phyloP scores from a whole-genome alignment of 192 early-diverging fungal genomes.

The Lunasporangiospora selenospora region DNA sequence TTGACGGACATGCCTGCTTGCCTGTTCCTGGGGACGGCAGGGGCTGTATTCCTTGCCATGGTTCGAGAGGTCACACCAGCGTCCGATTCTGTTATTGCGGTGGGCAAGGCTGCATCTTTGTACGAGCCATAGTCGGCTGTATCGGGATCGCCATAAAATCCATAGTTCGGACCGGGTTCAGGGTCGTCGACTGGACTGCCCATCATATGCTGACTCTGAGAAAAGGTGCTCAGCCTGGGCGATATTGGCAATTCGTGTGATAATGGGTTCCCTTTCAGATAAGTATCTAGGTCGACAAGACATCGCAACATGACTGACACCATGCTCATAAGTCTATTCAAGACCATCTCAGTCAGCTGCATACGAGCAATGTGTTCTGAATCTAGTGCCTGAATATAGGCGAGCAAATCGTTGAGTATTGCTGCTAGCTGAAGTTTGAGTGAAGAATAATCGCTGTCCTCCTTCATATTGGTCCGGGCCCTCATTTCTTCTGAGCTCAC shows the following conservation, averaged over 20 bases:
- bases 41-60: conserved; percentile 16
- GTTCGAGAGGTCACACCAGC: too few relatives aligned
- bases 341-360: not conserved
- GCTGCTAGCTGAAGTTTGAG: conserved; percentile 15
- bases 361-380: not conserved
- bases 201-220: too few relatives aligned
- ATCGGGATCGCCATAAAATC: too few relatives aligned
- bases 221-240: too few relatives aligned
- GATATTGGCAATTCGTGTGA: too few relatives aligned
- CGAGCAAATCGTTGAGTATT: conserved; percentile 12
- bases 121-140: too few relatives aligned
- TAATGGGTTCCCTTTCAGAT: too few relatives aligned
- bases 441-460: conserved; percentile 7
- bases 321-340: conserved; percentile 18
- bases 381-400: conserved; percentile 16
- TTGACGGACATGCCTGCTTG: not conserved
- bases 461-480: conserved; percentile 17
- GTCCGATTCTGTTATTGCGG: too few relatives aligned
- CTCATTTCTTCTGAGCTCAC: conserved; percentile 29
- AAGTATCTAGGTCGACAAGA: conserved; percentile 30
- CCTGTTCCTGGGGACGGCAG: not conserved
- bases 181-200: conserved; percentile 8
- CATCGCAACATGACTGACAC: conserved; percentile 11
- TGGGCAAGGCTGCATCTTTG: too few relatives aligned
- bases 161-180: too few relatives aligned